Evolutionary conservation across 2,329 filamentous ascomycete species (phyloP).

Genomic region (Aspergillus pseudotamarii): DNA sequence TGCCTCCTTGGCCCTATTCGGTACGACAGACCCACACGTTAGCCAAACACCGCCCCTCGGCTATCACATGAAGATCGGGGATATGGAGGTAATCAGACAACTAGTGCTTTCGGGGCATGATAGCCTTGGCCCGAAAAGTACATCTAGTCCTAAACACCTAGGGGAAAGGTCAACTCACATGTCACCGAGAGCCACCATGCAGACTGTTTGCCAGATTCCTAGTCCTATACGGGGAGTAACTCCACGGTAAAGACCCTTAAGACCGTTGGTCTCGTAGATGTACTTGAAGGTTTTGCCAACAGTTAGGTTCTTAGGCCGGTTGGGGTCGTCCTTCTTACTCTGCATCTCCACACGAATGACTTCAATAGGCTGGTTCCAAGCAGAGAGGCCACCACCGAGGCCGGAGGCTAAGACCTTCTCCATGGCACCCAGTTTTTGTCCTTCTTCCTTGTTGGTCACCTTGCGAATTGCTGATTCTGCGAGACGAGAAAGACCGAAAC

Average conservation of each 20-base stretch:
- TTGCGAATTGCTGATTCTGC: constrained; percentile 86
- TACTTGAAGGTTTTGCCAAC: constrained; percentile 81
- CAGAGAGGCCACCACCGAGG: constrained; percentile 89
- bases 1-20: constrained; percentile 62
- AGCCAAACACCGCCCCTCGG: constrained; percentile 29
- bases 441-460: constrained; percentile 74
- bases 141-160: not conserved
- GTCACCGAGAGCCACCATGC: constrained; percentile 98
- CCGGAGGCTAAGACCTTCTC: constrained; percentile 90
- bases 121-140: not conserved
- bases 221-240: constrained; percentile 92
- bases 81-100: not conserved
- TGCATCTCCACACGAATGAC: constrained; percentile 99
- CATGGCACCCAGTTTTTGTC: constrained; percentile 72
- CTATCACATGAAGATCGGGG: constrained; percentile 29
- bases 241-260: constrained; percentile 93
- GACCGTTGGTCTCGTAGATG: constrained; percentile 86
- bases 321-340: constrained; percentile 96
- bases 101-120: not conserved
- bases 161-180: constrained; percentile 66
- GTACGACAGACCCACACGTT: constrained; percentile 31
- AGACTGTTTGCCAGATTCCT: constrained; percentile 98
- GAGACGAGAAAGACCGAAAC: constrained; percentile 90
- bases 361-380: constrained; percentile 99
- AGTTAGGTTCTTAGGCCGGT: constrained; percentile 98